These are phyloP conservation scores for Candida loeiensis DNA, from an alignment of 805 yeast species.

Conservation along the genomic window DNA sequence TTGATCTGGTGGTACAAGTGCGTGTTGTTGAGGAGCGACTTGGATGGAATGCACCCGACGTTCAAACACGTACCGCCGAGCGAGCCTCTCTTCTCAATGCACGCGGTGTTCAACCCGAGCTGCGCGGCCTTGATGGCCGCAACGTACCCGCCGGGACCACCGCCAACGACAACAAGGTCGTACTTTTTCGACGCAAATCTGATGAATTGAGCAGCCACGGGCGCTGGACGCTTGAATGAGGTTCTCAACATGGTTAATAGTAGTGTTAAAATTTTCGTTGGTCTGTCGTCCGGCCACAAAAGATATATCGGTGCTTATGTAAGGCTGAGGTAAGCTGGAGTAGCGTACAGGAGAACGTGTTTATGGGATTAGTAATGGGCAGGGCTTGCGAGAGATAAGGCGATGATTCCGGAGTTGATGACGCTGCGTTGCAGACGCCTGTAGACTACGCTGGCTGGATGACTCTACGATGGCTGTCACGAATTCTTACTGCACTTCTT, in stretches of 20 bases:
- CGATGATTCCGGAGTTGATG: too few species aligned
- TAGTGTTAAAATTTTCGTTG: slow-evolving; percentile 8
- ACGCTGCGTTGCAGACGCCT: too few species aligned
- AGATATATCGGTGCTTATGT: neutral
- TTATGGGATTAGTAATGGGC: too few species aligned
- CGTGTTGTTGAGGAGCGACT: slow-evolving; percentile 91
- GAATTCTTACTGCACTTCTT: too few species aligned
- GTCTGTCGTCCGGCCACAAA: slow-evolving; percentile 3
- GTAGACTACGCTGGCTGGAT: too few species aligned
- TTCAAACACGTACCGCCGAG: slow-evolving; percentile 98
- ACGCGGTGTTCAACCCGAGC: slow-evolving; percentile 89
- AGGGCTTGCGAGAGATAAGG: too few species aligned
- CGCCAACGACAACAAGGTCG: slow-evolving; percentile 94
- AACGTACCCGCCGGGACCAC: slow-evolving; percentile 99
- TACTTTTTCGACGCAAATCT: slow-evolving; percentile 50
- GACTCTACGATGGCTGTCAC: too few species aligned
- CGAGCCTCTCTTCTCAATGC: slow-evolving; percentile 93
- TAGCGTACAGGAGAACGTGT: too few species aligned
- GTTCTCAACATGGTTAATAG: slow-evolving; percentile 15
- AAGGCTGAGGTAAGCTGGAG: too few species aligned
- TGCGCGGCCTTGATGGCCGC: slow-evolving; percentile 99
- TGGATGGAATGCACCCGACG: slow-evolving; percentile 99
- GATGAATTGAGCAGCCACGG: slow-evolving; percentile 25
- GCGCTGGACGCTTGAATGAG: slow-evolving; percentile 10
- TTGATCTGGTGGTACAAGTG: slow-evolving; percentile 86